Evolutionary conservation across 331 rosid genomes (phyloP).

Genomic region (Phaseolus coccineus): DNA sequence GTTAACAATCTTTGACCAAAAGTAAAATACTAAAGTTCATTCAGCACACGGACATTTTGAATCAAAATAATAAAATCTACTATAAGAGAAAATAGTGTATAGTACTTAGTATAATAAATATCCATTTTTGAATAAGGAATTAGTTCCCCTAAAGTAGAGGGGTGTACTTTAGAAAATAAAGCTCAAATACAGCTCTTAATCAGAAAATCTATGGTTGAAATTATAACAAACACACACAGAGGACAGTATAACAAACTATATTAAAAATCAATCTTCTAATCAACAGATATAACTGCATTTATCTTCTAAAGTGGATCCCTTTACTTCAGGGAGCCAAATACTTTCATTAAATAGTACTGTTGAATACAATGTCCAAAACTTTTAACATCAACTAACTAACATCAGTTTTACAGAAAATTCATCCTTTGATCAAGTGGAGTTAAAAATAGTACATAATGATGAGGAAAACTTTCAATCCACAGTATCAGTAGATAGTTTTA

Average conservation of each 20-base stretch:
- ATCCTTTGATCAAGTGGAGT: conserved; percentile 11
- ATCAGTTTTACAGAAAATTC: neutral
- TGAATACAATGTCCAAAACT: neutral
- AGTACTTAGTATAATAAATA: neutral
- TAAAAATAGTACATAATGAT: neutral
- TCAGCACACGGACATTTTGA: conserved; percentile 8
- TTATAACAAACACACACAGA: neutral
- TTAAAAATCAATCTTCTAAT: neutral
- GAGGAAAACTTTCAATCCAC: conserved; percentile 7
- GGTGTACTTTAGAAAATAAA: neutral
- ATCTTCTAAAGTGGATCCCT: neutral
- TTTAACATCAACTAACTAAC: neutral
- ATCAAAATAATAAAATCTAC: conserved; percentile 36
- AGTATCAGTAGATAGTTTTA: conserved; percentile 10
- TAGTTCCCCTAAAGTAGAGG: neutral
- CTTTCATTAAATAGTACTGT: neutral
- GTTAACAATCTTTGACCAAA: conserved; percentile 22
- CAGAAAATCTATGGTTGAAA: neutral
- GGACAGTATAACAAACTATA: neutral
- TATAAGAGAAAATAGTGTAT: neutral
- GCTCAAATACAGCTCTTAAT: neutral
- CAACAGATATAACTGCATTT: neutral
- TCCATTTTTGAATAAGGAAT: neutral
- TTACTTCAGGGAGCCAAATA: neutral
- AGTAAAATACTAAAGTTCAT: conserved; percentile 22